These are phyloP conservation scores for Trichoderma virens DNA, from an alignment of 495 filamentous ascomycete genomes.

Conservation along the genomic window DNA sequence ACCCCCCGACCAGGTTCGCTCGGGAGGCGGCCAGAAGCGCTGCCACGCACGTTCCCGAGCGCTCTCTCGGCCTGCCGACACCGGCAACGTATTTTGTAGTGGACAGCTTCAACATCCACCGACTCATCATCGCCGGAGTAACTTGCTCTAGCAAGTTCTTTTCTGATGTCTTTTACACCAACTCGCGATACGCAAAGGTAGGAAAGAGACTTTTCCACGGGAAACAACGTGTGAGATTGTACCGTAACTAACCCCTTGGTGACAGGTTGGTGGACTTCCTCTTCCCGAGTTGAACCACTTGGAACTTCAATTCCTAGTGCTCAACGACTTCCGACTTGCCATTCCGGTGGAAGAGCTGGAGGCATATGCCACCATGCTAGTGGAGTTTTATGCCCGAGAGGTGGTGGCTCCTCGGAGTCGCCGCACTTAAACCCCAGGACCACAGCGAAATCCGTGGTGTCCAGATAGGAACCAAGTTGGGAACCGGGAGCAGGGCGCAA, in stretches of 20 bases:
- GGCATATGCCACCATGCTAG: slow-evolving; percentile 96
- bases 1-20: slow-evolving; percentile 6
- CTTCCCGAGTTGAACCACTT: slow-evolving; percentile 94
- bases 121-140: slow-evolving; percentile 92
- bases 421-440: background rate
- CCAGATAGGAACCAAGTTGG: background rate
- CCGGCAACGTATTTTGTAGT: slow-evolving; percentile 81
- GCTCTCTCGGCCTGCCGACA: slow-evolving; percentile 19
- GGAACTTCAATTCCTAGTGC: slow-evolving; percentile 89
- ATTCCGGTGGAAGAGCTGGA: slow-evolving; percentile 94
- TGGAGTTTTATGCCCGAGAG: slow-evolving; percentile 95
- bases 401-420: slow-evolving; percentile 47
- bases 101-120: slow-evolving; percentile 98
- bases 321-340: slow-evolving; percentile 95
- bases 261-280: slow-evolving; percentile 90
- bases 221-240: too few species aligned
- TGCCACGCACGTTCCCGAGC: slow-evolving; percentile 32
- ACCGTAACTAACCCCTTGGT: background rate
- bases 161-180: slow-evolving; percentile 98
- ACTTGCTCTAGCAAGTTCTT: slow-evolving; percentile 99
- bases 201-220: slow-evolving; percentile 14
- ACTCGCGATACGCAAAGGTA: slow-evolving; percentile 98
- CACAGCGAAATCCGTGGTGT: background rate
- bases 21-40: slow-evolving; percentile 14
- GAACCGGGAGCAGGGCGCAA: background rate